Base-by-base conservation (phyloP, 208 protist genomes). In the Trypanosoma conorhini region DNA sequence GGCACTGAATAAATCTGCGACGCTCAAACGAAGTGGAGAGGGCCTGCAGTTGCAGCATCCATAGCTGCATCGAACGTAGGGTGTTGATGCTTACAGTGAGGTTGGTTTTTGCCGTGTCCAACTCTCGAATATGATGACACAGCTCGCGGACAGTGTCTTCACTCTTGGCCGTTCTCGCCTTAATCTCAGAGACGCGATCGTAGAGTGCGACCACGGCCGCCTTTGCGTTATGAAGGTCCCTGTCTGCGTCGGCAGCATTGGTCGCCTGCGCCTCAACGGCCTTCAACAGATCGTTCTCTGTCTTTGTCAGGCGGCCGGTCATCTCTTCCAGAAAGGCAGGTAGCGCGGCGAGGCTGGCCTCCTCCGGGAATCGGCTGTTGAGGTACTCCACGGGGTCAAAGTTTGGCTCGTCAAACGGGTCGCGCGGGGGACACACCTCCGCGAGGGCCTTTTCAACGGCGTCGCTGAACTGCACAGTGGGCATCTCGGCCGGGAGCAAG, bases 81-180 rank as follows among this genome's bases (percentile, higher is more conserved):
- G 93, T 96, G 70, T 87, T 96, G 66, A 98, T 98, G 57, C 89
- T 93, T 12, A 80, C 38, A 1, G 92, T 97, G 9, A 98, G 82
- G 67, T 98, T 97, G 13, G 80, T 95, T 72, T 99, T 99, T 35
- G 94, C 97, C 59, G 88, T 96, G 74, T 99, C 97, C 21, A 99
- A 86, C 58, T 90, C 80, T 62, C 92, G 85, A 65, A 99, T 98
- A 74, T 98, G 89, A 35, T 91, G 90, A 59, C 95, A 98, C 48
- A 99, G 82, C 54, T 97, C 91, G 50, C 92, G 88, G 54, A 98
- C 93, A 26, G 97, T 98, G 54, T 93, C 84, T 77, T 98, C 96
- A 63, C 88, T 97, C 68, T 98, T 83, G 21, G 87, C 88, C 7
- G 96, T 95, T 70, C 96, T 97, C 0, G 68, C 54, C 58, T 95